Evolutionary conservation across 179 eudicot species (phyloP), one percentile per base, ranked within the genome.

Genomic region (Patellifolia procumbens): DNA sequence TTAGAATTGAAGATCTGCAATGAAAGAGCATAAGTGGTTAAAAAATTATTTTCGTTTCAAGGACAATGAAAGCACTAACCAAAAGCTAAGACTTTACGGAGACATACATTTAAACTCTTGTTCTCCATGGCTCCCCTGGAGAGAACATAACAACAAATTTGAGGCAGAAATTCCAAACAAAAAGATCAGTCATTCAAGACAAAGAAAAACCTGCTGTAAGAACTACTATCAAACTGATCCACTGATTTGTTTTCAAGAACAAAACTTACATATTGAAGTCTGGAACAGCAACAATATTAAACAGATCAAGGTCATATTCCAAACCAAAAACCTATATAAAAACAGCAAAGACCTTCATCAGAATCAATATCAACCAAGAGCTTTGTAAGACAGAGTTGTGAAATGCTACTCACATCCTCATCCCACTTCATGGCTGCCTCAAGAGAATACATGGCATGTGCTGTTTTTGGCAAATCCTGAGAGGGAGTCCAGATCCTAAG

Each of bases 381-480:
- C 46, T 49, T 73, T 35, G 10, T 64, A 68, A 60, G 16, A 35
- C 20, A 29, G 9, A 68, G 32, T 43, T 28, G 22, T 45, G 64
- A 84, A 61, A 52, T n/a, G 48, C 15, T 67, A 74, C 95, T 69
- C 51, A 93, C 99, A 77, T 96, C 98, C 83, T 96, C 99, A 85
- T 96, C 99, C 99, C 99, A 96, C 84, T 96, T 96, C 99, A 96
- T 96, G 31, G 99, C 94, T 10, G 96, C 96, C 88, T 96, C 91
- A 48, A 96, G 92, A 81, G 98, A 96, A 85, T 96, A 90, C 99
- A 96, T 96, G 61, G 99, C 99, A 87, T 96, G 99, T 20, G 68
- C 90, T 12, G 99, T 96, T 79, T 96, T 96, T 28, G 97, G 94
- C 75, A 93, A 61, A 78, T 96, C 99, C 32, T 91, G 86, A 10